Evolutionary conservation across 495 filamentous ascomycete species (phyloP), one percentile per base, ranked within the genome.

Genomic region (Aspergillus affinis): DNA sequence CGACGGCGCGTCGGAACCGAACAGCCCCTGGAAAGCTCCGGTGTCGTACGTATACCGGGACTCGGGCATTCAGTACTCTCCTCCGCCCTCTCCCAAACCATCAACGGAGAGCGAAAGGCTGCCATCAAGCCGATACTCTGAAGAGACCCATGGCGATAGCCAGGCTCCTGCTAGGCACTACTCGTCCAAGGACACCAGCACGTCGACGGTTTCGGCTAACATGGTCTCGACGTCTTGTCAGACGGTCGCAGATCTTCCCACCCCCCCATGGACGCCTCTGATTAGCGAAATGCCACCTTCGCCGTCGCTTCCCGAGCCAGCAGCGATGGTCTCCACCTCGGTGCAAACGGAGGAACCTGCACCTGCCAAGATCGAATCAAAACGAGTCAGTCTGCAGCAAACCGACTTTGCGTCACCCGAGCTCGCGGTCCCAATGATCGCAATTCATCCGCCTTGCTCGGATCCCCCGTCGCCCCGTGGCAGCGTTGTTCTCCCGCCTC

Each of bases 61-160:
- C 69, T 81, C 82, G n/a, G 90, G 86, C 3, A 81, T 90, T 46
- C 92, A 97, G 70, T 92, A 81, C 65, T 91, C 92, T 48, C 91
- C 91, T 48, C 92, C 90, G 7, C 80, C 86, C 2, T 95, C 90
- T 18, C 91, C 91, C 6, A 78, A 75, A 48, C 54, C 83, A n/a
- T 61, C 72, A 19, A 44, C 54, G 9, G 55, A 49, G 26, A 48
- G n/a, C 26, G 62, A 64, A 44, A 55, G 7, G 13, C 20, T 17
- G 15, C 12, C 46, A 8, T 50, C 48, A 3, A 46, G 36, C 13
- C 54, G 46, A 32, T 27, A 12, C 23, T 9, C 49, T 0, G 57
- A 60, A 10, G 21, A 29, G 15, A 45, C 47, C 20, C 54, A 50
- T 13, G 18, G 48, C 2, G n/a, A 15, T 41, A 51, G 57, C 0